Conservation (phyloP, 345 rosid species). For the Adansonia digitata region DNA sequence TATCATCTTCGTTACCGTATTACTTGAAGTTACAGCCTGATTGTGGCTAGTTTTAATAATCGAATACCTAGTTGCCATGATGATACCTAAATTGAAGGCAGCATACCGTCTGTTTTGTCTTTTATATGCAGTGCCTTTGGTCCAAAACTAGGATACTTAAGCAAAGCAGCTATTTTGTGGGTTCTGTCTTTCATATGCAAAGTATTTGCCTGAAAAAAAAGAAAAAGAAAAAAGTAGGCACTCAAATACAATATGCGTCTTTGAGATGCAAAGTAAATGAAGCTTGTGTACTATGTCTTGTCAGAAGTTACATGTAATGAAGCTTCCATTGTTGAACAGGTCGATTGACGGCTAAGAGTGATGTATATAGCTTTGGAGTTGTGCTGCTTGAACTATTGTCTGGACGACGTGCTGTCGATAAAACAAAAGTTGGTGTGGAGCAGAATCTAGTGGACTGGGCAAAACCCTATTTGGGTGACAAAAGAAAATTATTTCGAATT, state of each 20-base stretch:
- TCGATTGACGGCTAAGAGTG: slow-evolving; percentile 88
- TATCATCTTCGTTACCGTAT: neutral
- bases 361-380: slow-evolving; percentile 94
- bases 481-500: slow-evolving; percentile 72
- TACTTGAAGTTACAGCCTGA: neutral
- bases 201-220: neutral
- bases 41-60: neutral
- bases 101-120: neutral
- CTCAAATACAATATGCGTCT: neutral
- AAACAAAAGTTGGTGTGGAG: slow-evolving; percentile 69
- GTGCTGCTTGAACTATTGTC: slow-evolving; percentile 86
- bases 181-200: neutral
- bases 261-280: neutral
- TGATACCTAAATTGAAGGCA: neutral
- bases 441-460: slow-evolving; percentile 97
- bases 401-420: slow-evolving; percentile 88
- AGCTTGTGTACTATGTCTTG: neutral
- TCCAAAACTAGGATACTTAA: neutral
- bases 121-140: neutral
- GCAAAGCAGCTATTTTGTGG: neutral
- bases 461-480: slow-evolving; percentile 80
- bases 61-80: neutral
- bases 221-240: neutral
- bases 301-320: slow-evolving; percentile 7
- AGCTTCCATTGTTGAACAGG: slow-evolving; percentile 44